Base-by-base conservation (phyloP, 345 rosid species). In the Moricandia moricandioides region DNA sequence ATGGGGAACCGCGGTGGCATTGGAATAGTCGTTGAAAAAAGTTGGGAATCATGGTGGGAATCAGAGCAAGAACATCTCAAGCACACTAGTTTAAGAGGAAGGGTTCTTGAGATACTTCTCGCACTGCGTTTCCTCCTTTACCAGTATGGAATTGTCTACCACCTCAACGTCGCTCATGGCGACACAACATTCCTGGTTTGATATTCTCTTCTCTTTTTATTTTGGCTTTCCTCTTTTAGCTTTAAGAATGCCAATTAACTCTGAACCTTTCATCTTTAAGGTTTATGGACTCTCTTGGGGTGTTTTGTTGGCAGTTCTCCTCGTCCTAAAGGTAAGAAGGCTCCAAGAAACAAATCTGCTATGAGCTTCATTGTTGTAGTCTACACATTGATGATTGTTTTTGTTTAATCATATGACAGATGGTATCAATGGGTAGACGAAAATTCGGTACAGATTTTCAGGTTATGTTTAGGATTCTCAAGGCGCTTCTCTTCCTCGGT, bases 31-130 rank as follows among this genome's bases (percentile, higher is more conserved):
- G 55, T 73, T 4, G 85, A 87, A 3, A 84, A 78, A 71, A 92
- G 99, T 78, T 95, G 99, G 99, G 98, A 95, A 76, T 95, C 98
- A 4, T 95, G 99, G 99, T 90, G 98, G 98, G 96, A 86, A 13
- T 87, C 62, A 65, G 99, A 92, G 71, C 98, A 87, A 55, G 96
- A 87, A 65, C 99, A 95, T 74, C 86, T 92, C 66, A 89, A 79
- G 77, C n/a, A 75, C 84, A 86, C 92, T 5, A 92, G 79, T 59
- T 72, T 82, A 7, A 79, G 93, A 78, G 99, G 97, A 76, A 80
- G 85, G 79, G 64, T 90, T 70, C 83, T 92, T 34, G 98, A 92
- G 83, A 86, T 95, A 67, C 80, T 95, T 60, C 92, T 95, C 4
- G 82, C 86, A 0, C 79, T 82, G 18, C 98, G 99, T 45, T 92